Percentiles rank a stretch among this genome's conserved stretches.
These are phyloP conservation scores for Mycena leptocephala DNA, from an alignment of 768 basidiomycete genomes.

Conservation along the genomic window DNA sequence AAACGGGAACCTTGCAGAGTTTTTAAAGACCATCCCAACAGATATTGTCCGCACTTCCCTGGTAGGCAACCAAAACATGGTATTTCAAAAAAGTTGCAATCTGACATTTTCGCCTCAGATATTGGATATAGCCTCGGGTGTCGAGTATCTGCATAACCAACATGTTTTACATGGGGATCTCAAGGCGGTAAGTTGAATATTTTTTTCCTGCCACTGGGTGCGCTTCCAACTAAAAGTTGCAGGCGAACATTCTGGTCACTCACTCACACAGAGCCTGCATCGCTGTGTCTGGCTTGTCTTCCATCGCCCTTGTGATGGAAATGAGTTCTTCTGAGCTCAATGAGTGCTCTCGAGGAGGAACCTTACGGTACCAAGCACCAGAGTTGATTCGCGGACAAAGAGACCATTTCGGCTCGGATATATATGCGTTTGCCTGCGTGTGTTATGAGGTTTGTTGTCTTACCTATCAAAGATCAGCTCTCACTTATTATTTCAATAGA, in stretches of 20 bases:
- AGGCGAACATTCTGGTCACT: neutral
- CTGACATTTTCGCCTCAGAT: neutral
- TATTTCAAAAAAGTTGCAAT: too few species aligned
- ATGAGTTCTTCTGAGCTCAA: too few species aligned
- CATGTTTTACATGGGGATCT: neutral
- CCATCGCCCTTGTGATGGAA: too few species aligned
- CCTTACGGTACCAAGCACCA: neutral
- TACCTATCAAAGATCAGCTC: too few species aligned
- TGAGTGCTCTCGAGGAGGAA: neutral
- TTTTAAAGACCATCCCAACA: neutral
- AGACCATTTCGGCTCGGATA: neutral
- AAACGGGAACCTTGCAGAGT: neutral
- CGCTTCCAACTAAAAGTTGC: too few species aligned
- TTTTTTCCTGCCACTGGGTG: neutral
- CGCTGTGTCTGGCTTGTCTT: too few species aligned
- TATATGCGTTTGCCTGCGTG: neutral
- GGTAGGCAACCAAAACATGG: neutral
- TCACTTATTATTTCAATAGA: neutral
- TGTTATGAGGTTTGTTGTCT: neutral
- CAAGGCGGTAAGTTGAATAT: neutral
- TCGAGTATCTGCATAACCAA: neutral
- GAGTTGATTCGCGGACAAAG: neutral
- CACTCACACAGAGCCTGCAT: neutral
- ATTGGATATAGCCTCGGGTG: neutral
- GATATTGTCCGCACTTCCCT: neutral